A percentile compares a stretch with the other conserved stretches of the same genome.
Evolutionary conservation across 495 filamentous ascomycete species (phyloP).

Genomic region (Poronia punctata): DNA sequence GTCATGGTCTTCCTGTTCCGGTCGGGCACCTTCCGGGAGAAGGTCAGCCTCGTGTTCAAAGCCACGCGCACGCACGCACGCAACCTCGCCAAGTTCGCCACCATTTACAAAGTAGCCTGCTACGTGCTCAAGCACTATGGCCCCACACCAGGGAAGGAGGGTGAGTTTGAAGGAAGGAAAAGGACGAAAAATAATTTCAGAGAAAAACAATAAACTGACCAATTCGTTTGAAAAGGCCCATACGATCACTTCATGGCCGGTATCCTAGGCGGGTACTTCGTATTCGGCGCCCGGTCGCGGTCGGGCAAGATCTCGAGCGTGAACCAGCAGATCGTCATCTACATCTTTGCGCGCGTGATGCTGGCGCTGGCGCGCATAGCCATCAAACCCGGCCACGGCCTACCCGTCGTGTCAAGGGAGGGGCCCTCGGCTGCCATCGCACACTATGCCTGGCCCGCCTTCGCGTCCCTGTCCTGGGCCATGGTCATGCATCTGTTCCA

Average conservation of each 20-base stretch:
- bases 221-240: constrained; percentile 36
- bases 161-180: constrained; percentile 15
- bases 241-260: constrained; percentile 89
- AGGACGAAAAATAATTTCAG: background rate
- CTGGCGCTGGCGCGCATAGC: constrained; percentile 77
- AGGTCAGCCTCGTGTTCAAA: constrained; percentile 66
- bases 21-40: constrained; percentile 76
- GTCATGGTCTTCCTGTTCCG: constrained; percentile 97
- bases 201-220: background rate
- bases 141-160: constrained; percentile 51
- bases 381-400: constrained; percentile 53
- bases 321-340: constrained; percentile 97
- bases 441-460: constrained; percentile 78
- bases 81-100: constrained; percentile 85
- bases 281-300: constrained; percentile 67
- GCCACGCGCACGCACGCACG: constrained; percentile 86
- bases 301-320: constrained; percentile 66
- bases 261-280: constrained; percentile 80
- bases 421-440: constrained; percentile 41
- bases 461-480: constrained; percentile 84
- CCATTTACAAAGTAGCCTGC: constrained; percentile 80
- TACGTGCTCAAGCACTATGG: constrained; percentile 60
- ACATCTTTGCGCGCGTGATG: constrained; percentile 88
- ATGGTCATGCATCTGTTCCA: constrained; percentile 92
- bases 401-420: constrained; percentile 36